These are phyloP conservation scores for Phytophthora sansomeana DNA, from an alignment of 352 stramenopile genomes.

Conservation along the genomic window DNA sequence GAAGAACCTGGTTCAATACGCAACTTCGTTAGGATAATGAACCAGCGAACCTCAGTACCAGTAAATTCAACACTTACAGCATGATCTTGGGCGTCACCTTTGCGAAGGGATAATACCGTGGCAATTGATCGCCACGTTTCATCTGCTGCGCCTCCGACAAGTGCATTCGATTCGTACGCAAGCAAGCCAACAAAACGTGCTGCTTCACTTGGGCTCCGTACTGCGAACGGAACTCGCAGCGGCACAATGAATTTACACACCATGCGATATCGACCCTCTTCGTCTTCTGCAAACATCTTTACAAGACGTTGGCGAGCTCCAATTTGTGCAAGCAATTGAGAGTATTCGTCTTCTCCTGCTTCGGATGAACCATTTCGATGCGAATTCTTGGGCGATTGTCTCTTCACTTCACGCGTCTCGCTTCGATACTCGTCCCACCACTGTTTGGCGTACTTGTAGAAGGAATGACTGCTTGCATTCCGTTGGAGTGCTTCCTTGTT, in stretches of 20 bases:
- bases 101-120: slow-evolving; percentile 74
- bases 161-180: slow-evolving; percentile 60
- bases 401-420: slow-evolving; percentile 35
- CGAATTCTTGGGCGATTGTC: slow-evolving; percentile 1
- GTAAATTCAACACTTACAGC: slow-evolving; percentile 45
- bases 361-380: neutral
- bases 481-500: slow-evolving; percentile 62
- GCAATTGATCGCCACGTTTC: slow-evolving; percentile 84
- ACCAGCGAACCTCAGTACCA: neutral
- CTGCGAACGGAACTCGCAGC: slow-evolving; percentile 51
- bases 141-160: slow-evolving; percentile 62
- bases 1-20: slow-evolving; percentile 58
- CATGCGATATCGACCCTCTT: slow-evolving; percentile 84
- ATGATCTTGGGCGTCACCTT: slow-evolving; percentile 87
- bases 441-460: slow-evolving; percentile 85
- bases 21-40: neutral
- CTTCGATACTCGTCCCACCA: slow-evolving; percentile 87
- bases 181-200: slow-evolving; percentile 88
- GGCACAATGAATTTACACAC: slow-evolving; percentile 88
- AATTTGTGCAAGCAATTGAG: slow-evolving; percentile 18
- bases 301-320: slow-evolving; percentile 52
- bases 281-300: slow-evolving; percentile 90
- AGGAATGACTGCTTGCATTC: slow-evolving; percentile 65
- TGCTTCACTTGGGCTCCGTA: slow-evolving; percentile 82
- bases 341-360: slow-evolving; percentile 34